Conservation (phyloP, 2,329 filamentous ascomycete genomes). For the Verticillium dahliae region DNA sequence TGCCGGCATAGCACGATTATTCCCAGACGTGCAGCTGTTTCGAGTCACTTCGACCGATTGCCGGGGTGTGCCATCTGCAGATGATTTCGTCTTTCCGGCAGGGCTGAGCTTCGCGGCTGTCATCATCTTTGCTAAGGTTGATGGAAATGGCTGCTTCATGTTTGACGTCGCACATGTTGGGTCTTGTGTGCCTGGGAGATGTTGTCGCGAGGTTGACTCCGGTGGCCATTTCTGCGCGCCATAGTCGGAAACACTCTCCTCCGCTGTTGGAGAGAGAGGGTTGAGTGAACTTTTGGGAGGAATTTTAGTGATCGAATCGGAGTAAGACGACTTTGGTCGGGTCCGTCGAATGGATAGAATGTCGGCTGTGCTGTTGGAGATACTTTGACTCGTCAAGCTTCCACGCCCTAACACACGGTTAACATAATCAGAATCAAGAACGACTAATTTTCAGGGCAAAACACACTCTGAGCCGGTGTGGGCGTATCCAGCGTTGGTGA, state of each 20-base stretch:
- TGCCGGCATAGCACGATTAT: not conserved
- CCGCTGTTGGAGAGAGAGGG: not conserved
- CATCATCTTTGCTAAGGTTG: not conserved
- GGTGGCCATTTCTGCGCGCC: not conserved
- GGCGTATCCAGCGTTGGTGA: conserved; percentile 32
- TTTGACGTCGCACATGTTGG: not conserved
- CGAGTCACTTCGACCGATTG: not conserved
- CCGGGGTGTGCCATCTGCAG: not conserved
- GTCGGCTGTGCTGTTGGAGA: conserved; percentile 2
- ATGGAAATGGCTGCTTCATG: not conserved
- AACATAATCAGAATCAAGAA: conserved; percentile 5
- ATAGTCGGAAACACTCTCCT: not conserved
- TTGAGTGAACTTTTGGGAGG: not conserved
- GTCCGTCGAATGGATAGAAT: conserved; percentile 9
- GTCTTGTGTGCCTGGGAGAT: too few species aligned
- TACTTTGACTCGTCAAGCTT: conserved; percentile 1
- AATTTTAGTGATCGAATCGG: not conserved
- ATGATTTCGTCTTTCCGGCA: not conserved
- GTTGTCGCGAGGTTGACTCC: not conserved
- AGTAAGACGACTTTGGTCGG: conserved; percentile 8
- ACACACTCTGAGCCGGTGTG: conserved; percentile 19
- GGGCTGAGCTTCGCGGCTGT: not conserved
- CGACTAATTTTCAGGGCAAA: not conserved
- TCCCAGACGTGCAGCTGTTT: not conserved
- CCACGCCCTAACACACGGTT: conserved; percentile 4